Evolutionary conservation across 2,329 filamentous ascomycete species (phyloP), one percentile per base, ranked within the genome.

Genomic region (Talaromyces sp.): DNA sequence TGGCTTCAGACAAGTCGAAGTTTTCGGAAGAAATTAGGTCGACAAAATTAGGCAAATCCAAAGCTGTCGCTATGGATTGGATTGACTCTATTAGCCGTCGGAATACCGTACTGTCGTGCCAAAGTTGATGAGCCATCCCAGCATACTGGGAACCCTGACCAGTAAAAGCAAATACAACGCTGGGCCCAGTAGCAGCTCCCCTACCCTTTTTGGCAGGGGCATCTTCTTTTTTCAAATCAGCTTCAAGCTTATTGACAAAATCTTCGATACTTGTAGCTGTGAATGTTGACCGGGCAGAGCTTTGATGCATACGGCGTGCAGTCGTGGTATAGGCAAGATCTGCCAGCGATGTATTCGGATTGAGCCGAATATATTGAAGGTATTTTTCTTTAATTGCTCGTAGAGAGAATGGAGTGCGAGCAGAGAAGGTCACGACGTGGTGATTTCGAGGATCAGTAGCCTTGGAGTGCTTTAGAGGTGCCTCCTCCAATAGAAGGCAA

Each of bases 311-410:
- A 52, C 83, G 82, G 25, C 87, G 82, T 7, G 87, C 87, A 2
- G 86, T 88, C 0, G 82, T 86, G 0, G 84, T 86, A 72, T 88
- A 89, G 0, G 86, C 81, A 1, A 90, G 72, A 58, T 84, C 74
- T 0, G 79, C 76, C 2, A 88, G 67, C 0, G 79, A 80, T 0
- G 66, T 54, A 0, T 80, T 78, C 2, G 81, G 77, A 1, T 82
- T 75, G 49, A 80, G 73, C 4, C 80, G 78, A 58, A 89, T 77
- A 73, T 80, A 85, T 0, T 67, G 65, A 6, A 85, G 71, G 3
- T 88, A 75, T 7, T 75, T 74, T 68, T 84, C 75, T 1, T 83
- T 77, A 68, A 89, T 89, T 53, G 76, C 75, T 28, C 68, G 64
- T 2, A 82, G 69, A 0, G 80, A 74, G 1, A n/a, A 28, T 2